Evolutionary conservation across 1,139 yeast genomes (phyloP), one percentile per base, ranked within the genome.

Genomic region (Sugiyamaella xylanicola): DNA sequence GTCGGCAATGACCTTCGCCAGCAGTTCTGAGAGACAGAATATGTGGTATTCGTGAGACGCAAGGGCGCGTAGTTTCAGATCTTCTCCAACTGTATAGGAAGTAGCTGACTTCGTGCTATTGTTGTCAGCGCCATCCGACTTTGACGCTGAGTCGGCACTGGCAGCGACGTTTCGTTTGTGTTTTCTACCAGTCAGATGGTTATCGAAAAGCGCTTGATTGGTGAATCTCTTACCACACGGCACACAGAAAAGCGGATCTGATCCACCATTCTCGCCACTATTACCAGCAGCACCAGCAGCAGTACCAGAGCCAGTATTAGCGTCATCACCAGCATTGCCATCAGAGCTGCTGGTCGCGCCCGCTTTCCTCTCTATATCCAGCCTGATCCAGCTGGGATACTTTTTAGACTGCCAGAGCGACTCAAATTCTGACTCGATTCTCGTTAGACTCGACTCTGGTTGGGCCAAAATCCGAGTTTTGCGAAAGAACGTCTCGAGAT

Each of bases 181-280:
- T 63, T 86, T 87, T 67, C 87, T 87, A 0, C 97, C 96, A 1
- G 67, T 63, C 32, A 90, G 69, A 74, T 93, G 98, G 1, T 81
- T 84, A 8, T 78, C 72, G 66, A 77, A 91, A 0, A 89, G 95
- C 0, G 90, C 73, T 36, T 74, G 74, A 54, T 86, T 86, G 11
- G 87, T 74, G 68, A 90, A 91, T 35, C 68, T 56, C 65, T 83
- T 87, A 39, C 80, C 77, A 68, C 98, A 93, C 0, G 81, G 79
- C 4, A 71, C 63, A 66, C 98, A 93, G 63, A 72, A 86, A 52
- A 65, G 55, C 5, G 48, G 48, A 25, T 54, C 46, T 9, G 53
- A 44, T 4, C 0, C 78, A 79, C n/a, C 72, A 32, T 29, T 39
- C 1, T 8, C 4, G 15, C 15, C 15, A 7, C 15, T 15, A n/a